Conservation (phyloP, 495 filamentous ascomycete genomes). For the Aspergillus panamensis region DNA sequence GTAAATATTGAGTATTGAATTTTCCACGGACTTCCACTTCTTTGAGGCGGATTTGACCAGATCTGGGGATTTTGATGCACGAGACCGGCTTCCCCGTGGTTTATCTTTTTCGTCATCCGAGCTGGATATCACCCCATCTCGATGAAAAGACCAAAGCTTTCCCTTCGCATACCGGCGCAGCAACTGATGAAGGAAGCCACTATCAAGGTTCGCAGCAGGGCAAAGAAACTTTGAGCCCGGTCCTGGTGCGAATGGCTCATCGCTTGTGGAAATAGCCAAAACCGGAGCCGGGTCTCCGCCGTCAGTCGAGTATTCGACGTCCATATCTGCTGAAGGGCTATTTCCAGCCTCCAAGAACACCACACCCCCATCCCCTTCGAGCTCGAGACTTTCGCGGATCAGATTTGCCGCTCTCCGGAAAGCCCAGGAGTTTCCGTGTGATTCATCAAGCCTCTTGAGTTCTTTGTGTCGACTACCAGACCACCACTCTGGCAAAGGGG, state of each 20-base stretch:
- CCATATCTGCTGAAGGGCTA: conserved; percentile 27
- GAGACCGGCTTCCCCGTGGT: conserved; percentile 22
- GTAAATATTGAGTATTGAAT: conserved; percentile 40
- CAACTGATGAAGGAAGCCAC: conserved; percentile 46
- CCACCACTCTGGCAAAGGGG: conserved; percentile 41
- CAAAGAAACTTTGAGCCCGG: conserved; percentile 31
- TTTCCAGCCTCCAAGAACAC: conserved; percentile 50
- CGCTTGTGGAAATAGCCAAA: conserved; percentile 36
- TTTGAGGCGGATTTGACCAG: conserved; percentile 40
- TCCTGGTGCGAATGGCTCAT: conserved; percentile 39
- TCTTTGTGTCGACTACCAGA: conserved; percentile 32
- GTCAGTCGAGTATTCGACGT: conserved; percentile 32
- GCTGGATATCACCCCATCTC: conserved; percentile 40
- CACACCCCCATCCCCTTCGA: conserved; percentile 50
- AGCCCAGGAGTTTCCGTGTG: conserved; percentile 42
- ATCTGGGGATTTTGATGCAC: conserved; percentile 14
- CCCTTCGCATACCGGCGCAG: conserved; percentile 59
- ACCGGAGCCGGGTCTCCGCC: conserved; percentile 33
- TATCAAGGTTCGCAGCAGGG: conserved; percentile 37
- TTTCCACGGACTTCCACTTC: conserved; percentile 41
- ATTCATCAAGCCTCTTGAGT: conserved; percentile 34
- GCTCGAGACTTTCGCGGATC: conserved; percentile 53
- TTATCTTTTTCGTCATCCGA: conserved; percentile 35
- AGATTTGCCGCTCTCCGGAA: conserved; percentile 56
- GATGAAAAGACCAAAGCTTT: conserved; percentile 63